These are phyloP conservation scores for Penicillium sp. DNA, from an alignment of 2,329 filamentous ascomycete species.

Conservation along the genomic window DNA sequence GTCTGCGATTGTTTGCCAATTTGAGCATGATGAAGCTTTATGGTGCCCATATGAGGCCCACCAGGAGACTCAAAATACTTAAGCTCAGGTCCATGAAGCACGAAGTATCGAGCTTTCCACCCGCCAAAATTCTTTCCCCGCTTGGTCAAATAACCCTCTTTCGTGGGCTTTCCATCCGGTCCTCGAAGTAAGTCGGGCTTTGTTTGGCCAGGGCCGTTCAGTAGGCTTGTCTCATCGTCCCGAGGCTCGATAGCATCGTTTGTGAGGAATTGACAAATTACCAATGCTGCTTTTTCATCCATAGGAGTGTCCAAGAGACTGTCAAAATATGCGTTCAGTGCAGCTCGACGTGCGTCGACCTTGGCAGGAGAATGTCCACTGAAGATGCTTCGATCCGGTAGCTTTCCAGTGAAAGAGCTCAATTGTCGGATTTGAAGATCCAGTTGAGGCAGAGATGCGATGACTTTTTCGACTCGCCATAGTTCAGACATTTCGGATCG, in stretches of 20 bases:
- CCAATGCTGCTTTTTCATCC: slow-evolving; percentile 70
- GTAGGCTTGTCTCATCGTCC: slow-evolving; percentile 53
- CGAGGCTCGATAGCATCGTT: slow-evolving; percentile 58
- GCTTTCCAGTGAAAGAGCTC: slow-evolving; percentile 66
- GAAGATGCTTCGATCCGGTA: slow-evolving; percentile 83
- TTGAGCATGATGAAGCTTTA: slow-evolving; percentile 85
- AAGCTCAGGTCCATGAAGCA: slow-evolving; percentile 67
- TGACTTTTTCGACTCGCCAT: slow-evolving; percentile 94
- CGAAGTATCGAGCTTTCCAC: slow-evolving; percentile 84
- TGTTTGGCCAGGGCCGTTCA: slow-evolving; percentile 37
- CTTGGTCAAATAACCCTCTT: slow-evolving; percentile 92
- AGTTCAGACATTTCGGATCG: slow-evolving; percentile 65
- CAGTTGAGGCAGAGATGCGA: slow-evolving; percentile 72
- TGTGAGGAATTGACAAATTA: slow-evolving; percentile 84
- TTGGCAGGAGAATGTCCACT: slow-evolving; percentile 90
- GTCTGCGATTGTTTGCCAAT: slow-evolving; percentile 86
- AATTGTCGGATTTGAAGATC: slow-evolving; percentile 77
- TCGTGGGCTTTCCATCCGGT: slow-evolving; percentile 65
- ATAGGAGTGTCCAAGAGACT: slow-evolving; percentile 78
- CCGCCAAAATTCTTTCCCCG: slow-evolving; percentile 97
- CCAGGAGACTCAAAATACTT: slow-evolving; percentile 92
- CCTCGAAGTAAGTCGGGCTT: slow-evolving; percentile 45
- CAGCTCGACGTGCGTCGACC: slow-evolving; percentile 77
- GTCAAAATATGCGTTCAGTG: slow-evolving; percentile 82
- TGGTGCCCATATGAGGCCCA: slow-evolving; percentile 85